phyloP scores from a whole-genome alignment of 139 green algal genomes.

The Chlorella sp. region DNA sequence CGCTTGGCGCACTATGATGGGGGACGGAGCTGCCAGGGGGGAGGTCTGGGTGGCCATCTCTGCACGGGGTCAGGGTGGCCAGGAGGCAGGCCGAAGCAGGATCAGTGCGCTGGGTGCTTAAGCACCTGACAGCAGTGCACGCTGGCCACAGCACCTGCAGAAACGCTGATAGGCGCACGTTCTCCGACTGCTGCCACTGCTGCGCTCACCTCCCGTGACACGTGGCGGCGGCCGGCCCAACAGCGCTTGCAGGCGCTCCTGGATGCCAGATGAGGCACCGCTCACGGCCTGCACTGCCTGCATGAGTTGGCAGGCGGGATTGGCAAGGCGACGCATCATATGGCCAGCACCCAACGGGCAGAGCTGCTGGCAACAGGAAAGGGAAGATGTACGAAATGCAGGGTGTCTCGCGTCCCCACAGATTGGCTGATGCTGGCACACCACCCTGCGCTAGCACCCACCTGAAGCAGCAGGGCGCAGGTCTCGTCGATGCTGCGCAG shows the following conservation, averaged over 20 bases:
- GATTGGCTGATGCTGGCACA: not conserved
- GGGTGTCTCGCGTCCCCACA: not conserved
- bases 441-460: not conserved
- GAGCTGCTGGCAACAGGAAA: too few species aligned
- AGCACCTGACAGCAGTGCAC: too few species aligned
- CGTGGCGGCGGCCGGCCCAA: not conserved
- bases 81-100: not conserved
- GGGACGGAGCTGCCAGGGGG: not conserved
- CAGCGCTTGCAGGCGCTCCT: not conserved
- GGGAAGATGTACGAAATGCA: not conserved
- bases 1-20: not conserved
- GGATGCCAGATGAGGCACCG: not conserved
- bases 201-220: not conserved
- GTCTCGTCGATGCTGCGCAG: not conserved
- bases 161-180: not conserved
- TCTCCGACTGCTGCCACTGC: not conserved
- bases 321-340: not conserved
- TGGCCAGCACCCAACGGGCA: not conserved
- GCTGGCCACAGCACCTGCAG: too few species aligned
- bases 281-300: conserved; percentile 1
- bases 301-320: not conserved
- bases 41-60: conserved; percentile 34
- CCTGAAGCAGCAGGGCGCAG: conserved; percentile 18
- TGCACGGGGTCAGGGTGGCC: not conserved
- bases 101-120: too few species aligned